phyloP scores from a whole-genome alignment of 441 rosid species.

The Jatropha multifida region DNA sequence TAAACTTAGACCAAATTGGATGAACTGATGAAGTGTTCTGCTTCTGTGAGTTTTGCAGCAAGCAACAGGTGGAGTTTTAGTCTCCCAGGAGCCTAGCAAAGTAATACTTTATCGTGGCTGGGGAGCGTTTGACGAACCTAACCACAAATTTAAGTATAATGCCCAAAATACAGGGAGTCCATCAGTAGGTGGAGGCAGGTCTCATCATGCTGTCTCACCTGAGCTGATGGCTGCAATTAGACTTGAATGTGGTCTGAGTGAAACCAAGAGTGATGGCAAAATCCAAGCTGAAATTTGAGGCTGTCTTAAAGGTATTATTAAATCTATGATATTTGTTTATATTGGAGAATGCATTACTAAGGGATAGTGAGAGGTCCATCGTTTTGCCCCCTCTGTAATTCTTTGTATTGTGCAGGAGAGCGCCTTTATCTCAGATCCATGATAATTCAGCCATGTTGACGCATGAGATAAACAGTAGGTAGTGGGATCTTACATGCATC shows the following conservation, averaged over 20 bases:
- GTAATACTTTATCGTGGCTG: slow-evolving; percentile 89
- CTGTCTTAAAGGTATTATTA: background rate
- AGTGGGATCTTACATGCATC: background rate
- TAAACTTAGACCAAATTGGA: background rate
- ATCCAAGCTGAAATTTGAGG: slow-evolving; percentile 20
- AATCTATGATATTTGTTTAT: background rate
- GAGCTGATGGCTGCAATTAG: slow-evolving; percentile 81
- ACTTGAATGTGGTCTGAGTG: slow-evolving; percentile 71
- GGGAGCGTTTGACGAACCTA: slow-evolving; percentile 66
- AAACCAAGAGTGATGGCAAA: slow-evolving; percentile 20
- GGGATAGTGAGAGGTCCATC: background rate
- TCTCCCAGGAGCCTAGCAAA: slow-evolving; percentile 94
- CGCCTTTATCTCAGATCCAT: background rate
- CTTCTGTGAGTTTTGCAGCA: slow-evolving; percentile 44
- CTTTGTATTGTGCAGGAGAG: background rate
- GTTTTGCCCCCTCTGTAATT: background rate
- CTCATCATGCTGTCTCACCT: slow-evolving; percentile 49
- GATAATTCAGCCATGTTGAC: background rate
- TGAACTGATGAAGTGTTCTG: background rate
- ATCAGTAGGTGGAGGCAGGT: slow-evolving; percentile 21
- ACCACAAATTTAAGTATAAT: slow-evolving; percentile 21
- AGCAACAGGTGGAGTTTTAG: slow-evolving; percentile 81
- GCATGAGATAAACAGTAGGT: background rate
- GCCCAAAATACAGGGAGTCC: slow-evolving; percentile 19
- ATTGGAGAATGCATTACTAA: background rate